Conservation (phyloP, 2,329 filamentous ascomycete genomes). For the Phoma herbarum region DNA sequence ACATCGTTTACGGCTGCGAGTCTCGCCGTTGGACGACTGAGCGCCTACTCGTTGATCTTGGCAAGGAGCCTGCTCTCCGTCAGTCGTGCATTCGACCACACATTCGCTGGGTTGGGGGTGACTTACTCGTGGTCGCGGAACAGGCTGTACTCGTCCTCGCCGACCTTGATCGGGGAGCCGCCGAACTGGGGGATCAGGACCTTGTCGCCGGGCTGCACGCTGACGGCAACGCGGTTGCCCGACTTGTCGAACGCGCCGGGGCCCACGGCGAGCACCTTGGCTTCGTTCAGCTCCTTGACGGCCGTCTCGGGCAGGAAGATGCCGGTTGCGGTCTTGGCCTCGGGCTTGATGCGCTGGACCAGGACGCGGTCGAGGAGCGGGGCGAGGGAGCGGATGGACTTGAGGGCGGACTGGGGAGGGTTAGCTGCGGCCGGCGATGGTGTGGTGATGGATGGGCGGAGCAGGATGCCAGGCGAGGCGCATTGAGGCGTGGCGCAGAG, state of each 20-base stretch:
- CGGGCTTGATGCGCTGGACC: constrained; percentile 96
- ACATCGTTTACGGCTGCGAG: constrained; percentile 21
- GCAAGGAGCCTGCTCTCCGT: constrained; percentile 77
- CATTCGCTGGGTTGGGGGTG: background rate
- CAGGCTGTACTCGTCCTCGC: constrained; percentile 93
- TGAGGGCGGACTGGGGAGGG: constrained; percentile 68
- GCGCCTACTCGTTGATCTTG: constrained; percentile 92
- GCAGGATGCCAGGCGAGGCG: too few relatives aligned
- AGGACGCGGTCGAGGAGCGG: constrained; percentile 98
- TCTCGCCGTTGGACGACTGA: background rate
- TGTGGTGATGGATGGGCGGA: too few relatives aligned
- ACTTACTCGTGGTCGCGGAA: constrained; percentile 99
- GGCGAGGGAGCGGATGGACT: constrained; percentile 92
- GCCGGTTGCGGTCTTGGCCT: constrained; percentile 93
- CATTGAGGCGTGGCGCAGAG: background rate
- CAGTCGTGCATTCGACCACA: background rate
- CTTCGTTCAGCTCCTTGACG: constrained; percentile 98
- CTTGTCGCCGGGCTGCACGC: constrained; percentile 84
- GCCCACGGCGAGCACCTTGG: constrained; percentile 92
- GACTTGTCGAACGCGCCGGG: constrained; percentile 88
- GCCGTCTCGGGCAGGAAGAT: constrained; percentile 98
- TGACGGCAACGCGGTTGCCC: constrained; percentile 85
- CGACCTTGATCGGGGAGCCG: constrained; percentile 94
- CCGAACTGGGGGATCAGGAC: constrained; percentile 98
- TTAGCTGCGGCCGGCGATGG: constrained; percentile 2